Evolutionary conservation across 2,329 filamentous ascomycete species (phyloP).

Genomic region (Clonostachys solani): DNA sequence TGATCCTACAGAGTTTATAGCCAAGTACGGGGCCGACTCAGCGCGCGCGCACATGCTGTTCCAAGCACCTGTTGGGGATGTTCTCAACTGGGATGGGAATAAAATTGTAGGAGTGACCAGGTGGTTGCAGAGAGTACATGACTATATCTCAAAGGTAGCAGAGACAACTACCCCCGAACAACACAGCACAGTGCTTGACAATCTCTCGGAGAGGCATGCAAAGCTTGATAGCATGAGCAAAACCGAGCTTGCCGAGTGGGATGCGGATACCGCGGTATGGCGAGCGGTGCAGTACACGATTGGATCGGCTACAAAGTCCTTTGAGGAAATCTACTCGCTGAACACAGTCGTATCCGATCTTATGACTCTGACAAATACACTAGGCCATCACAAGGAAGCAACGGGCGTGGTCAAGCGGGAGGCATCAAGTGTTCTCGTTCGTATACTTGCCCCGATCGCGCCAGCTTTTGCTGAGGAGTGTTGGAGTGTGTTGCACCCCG

Average conservation of each 20-base stretch:
- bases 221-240: slow-evolving; percentile 20
- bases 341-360: slow-evolving; percentile 83
- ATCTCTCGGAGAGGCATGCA: slow-evolving; percentile 28
- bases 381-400: slow-evolving; percentile 40
- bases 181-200: slow-evolving; percentile 15
- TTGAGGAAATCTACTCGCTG: slow-evolving; percentile 68
- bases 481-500: slow-evolving; percentile 56
- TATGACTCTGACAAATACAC: slow-evolving; percentile 72
- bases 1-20: slow-evolving; percentile 70
- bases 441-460: slow-evolving; percentile 73
- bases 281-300: slow-evolving; percentile 65
- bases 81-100: slow-evolving; percentile 82
- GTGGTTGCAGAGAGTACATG: slow-evolving; percentile 68
- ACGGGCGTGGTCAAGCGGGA: slow-evolving; percentile 39
- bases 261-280: slow-evolving; percentile 51
- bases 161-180: slow-evolving; percentile 1
- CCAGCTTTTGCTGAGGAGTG: slow-evolving; percentile 80
- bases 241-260: slow-evolving; percentile 30
- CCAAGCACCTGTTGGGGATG: slow-evolving; percentile 77
- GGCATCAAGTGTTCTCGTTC: slow-evolving; percentile 54
- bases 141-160: slow-evolving; percentile 39
- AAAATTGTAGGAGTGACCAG: slow-evolving; percentile 79
- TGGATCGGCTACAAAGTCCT: slow-evolving; percentile 60
- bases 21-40: slow-evolving; percentile 75
- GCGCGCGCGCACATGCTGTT: slow-evolving; percentile 86